These are phyloP conservation scores for Apiospora kogelbergensis DNA, from an alignment of 2,329 filamentous ascomycete genomes.

Conservation along the genomic window DNA sequence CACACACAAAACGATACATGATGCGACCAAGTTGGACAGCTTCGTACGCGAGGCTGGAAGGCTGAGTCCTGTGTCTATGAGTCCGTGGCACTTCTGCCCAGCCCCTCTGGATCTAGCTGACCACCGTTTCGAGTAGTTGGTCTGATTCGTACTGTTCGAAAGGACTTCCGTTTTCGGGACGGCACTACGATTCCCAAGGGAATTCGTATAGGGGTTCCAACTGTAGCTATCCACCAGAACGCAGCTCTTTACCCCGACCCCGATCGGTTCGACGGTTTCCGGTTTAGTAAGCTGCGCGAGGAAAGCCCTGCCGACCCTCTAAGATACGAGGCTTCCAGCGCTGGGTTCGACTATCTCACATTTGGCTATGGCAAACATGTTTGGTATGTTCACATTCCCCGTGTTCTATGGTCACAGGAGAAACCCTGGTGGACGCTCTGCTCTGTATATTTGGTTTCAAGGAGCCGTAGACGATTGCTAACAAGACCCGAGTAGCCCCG, in stretches of 20 bases:
- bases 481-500: neutral
- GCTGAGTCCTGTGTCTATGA: neutral
- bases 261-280: slow-evolving; percentile 9
- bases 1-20: neutral
- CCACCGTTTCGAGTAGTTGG: neutral
- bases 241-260: neutral
- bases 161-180: slow-evolving; percentile 9
- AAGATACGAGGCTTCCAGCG: neutral
- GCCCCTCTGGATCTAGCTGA: neutral
- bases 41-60: slow-evolving; percentile 6
- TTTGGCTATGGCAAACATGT: slow-evolving; percentile 10
- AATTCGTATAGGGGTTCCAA: slow-evolving; percentile 9
- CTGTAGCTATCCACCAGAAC: slow-evolving; percentile 11
- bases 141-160: neutral
- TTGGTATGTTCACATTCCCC: neutral
- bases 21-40: neutral
- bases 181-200: slow-evolving; percentile 10
- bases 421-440: neutral
- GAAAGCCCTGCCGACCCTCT: neutral
- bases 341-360: neutral
- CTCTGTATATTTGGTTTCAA: neutral
- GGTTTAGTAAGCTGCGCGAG: slow-evolving; percentile 3
- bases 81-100: neutral
- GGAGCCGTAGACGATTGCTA: neutral
- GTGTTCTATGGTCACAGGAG: neutral